Conservation (phyloP, 768 basidiomycete genomes). For the Boletus speciosus region DNA sequence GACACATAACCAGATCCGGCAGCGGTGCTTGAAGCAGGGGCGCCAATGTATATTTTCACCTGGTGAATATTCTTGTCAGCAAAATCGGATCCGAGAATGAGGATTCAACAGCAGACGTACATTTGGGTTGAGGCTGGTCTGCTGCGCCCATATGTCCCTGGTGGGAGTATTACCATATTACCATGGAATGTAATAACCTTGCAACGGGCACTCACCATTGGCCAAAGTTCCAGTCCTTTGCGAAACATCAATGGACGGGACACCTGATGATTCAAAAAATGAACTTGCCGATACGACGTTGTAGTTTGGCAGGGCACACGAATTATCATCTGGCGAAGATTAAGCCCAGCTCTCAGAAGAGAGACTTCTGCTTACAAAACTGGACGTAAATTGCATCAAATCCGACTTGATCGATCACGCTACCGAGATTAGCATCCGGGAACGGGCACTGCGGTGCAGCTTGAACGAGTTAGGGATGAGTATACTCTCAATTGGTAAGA, state of each 20-base stretch:
- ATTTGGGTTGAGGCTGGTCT: slow-evolving; percentile 39
- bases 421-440: slow-evolving; percentile 60
- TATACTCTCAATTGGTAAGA: not conserved
- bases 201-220: slow-evolving; percentile 22
- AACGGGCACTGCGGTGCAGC: slow-evolving; percentile 52
- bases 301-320: slow-evolving; percentile 46
- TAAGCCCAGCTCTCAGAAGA: not conserved
- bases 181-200: not conserved
- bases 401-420: slow-evolving; percentile 53
- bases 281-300: slow-evolving; percentile 48
- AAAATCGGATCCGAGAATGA: not conserved
- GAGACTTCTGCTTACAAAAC: slow-evolving; percentile 38
- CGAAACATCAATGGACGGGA: not conserved
- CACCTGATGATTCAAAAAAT: not conserved
- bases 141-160: slow-evolving; percentile 46
- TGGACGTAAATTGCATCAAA: slow-evolving; percentile 78
- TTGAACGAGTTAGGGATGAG: slow-evolving; percentile 3
- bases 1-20: slow-evolving; percentile 40
- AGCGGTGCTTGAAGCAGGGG: slow-evolving; percentile 40
- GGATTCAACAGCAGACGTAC: slow-evolving; percentile 21
- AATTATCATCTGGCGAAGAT: slow-evolving; percentile 38
- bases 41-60: slow-evolving; percentile 44
- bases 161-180: slow-evolving; percentile 16
- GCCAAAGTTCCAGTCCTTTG: slow-evolving; percentile 47
- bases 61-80: slow-evolving; percentile 6